phyloP scores from a whole-genome alignment of 2,329 filamentous ascomycete genomes.

The Harringtonia lauricola region DNA sequence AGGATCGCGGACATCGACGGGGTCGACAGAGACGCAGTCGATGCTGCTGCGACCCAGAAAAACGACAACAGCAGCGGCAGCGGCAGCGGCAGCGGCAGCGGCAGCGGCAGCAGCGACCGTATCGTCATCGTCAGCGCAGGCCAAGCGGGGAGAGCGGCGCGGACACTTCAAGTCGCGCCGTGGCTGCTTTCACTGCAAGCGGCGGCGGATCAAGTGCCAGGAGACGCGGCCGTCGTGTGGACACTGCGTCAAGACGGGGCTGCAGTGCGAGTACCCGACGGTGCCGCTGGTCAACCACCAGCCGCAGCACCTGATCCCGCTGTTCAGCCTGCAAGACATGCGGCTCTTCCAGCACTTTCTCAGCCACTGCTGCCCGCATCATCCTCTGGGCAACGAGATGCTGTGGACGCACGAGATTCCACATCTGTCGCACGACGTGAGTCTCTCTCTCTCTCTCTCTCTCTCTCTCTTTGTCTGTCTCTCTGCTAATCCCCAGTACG shows the following conservation, averaged over 20 bases:
- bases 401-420: conserved; percentile 59
- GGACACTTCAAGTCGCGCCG: conserved; percentile 56
- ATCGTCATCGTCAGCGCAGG: conserved; percentile 8
- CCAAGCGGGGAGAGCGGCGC: conserved; percentile 38
- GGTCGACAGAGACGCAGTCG: no score
- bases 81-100: background rate
- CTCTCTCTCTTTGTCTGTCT: background rate
- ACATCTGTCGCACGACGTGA: conserved; percentile 53
- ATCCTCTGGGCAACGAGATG: conserved; percentile 53
- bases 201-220: conserved; percentile 57
- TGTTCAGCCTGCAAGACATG: conserved; percentile 54
- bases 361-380: conserved; percentile 48
- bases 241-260: conserved; percentile 50
- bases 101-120: background rate
- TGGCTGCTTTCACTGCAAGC: conserved; percentile 59
- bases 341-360: conserved; percentile 59
- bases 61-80: conserved; percentile 5
- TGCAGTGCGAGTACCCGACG: conserved; percentile 52
- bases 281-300: conserved; percentile 39
- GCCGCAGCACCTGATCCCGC: conserved; percentile 45
- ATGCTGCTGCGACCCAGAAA: no score
- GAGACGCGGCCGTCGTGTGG: conserved; percentile 52
- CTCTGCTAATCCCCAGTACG: conserved; percentile 30
- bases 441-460: conserved; percentile 12
- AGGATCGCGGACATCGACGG: no score